Base-by-base conservation (phyloP, 345 rosid genomes). In the Raphanus raphanistrum region DNA sequence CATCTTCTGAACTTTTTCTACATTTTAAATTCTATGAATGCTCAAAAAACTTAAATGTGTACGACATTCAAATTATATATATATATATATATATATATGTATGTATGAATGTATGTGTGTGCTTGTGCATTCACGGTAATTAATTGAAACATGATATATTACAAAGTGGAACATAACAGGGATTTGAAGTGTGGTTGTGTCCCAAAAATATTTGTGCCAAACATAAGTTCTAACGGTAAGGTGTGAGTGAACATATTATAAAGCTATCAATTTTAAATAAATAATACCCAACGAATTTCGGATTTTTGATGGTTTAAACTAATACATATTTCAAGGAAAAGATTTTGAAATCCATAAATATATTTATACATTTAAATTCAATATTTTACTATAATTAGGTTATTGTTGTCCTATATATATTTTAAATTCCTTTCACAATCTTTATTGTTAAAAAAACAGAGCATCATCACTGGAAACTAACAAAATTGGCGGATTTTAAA, bases 401-500 rank as follows among this genome's bases (percentile, higher is more conserved):
- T 62, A 27, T 15, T 26, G n/a, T 63, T 12, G 5, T 48, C 50
- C 25, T 31, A 31, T 1, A 31, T 15, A 32, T 63, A 10, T 21
- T 55, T 58, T 31, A 21, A 50, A 28, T 28, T 31, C 35, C 6
- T 50, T 58, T 58, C 33, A 41, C 4, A 25, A 68, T 13, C 17
- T 15, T 2, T 58, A 7, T 31, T n/a, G 16, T 31, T 60, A 28
- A 31, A 59, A 11, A 25, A 0, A 71, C 6, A 74, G 66, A 75
- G 32, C 26, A 25, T 76, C 60, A 33, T 58, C 6, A 33, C 52
- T 13, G 12, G 12, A 62, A 61, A 63, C 58, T 50, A 69, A 35
- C 55, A 69, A 76, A 48, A n/a, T 33, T 61, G 55, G 54, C 8
- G 31, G 7, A 12, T 68, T 45, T 12, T 35, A 76, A 76, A 15